Conservation (phyloP, 352 stramenopile genomes). For the Plasmopara halstedii region DNA sequence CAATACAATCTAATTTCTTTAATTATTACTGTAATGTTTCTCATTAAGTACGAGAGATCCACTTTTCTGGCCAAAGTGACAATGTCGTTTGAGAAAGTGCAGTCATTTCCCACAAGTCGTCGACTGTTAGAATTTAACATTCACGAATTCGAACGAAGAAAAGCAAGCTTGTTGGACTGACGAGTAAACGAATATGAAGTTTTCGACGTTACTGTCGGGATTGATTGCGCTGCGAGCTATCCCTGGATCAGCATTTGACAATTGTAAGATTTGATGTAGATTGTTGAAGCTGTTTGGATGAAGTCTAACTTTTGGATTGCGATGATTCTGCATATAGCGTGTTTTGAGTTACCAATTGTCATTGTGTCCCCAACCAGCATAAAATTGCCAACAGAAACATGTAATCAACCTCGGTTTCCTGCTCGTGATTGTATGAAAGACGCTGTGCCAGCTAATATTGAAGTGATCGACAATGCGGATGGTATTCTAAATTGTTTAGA, state of each 20-base stretch:
- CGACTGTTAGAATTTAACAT: constrained; percentile 2
- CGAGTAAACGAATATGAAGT: constrained; percentile 8
- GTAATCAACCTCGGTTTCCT: constrained; percentile 35
- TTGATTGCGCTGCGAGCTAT: not conserved
- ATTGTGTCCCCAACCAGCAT: constrained; percentile 34
- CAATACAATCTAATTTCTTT: too few relatives aligned
- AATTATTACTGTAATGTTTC: too few relatives aligned
- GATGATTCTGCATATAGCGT: constrained; percentile 14
- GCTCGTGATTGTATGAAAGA: constrained; percentile 43
- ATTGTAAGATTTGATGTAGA: constrained; percentile 8
- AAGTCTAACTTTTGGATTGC: constrained; percentile 6
- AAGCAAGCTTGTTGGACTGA: not conserved
- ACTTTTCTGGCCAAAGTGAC: too few relatives aligned
- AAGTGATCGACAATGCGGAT: constrained; percentile 43
- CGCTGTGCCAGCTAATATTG: constrained; percentile 30
- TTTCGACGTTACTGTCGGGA: constrained; percentile 7
- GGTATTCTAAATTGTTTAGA: constrained; percentile 39
- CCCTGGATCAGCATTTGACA: constrained; percentile 11
- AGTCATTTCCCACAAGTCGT: constrained; percentile 6
- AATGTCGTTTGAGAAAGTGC: too few relatives aligned
- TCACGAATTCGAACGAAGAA: constrained; percentile 10
- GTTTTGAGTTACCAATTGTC: constrained; percentile 45
- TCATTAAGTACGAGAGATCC: too few relatives aligned
- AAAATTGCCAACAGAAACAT: constrained; percentile 41
- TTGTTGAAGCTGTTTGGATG: not conserved